Evolutionary conservation across 371 early-diverging fungal species (phyloP), one percentile per base, ranked within the genome.

Genomic region (Circinella minor): DNA sequence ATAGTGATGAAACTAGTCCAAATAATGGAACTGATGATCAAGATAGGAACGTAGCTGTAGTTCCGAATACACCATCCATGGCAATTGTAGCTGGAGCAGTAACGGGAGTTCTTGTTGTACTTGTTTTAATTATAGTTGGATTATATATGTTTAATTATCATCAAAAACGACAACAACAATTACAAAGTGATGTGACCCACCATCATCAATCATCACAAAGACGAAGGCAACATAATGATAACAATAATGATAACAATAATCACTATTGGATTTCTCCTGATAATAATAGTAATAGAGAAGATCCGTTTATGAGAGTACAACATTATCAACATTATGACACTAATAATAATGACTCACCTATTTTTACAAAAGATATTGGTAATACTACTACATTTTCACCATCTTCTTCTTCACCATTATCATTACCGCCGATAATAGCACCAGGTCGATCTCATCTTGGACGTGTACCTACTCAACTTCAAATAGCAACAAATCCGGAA

Each of bases 71-170:
- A 11, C 79, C 78, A 0, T 79, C 82, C 4, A 63, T 76, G 43
- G 79, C 74, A 8, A 79, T 79, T n/a, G 76, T 81, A 67, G 76
- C 80, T 14, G 82, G 82, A 9, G 79, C 82, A 0, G 78, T 81
- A 3, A 80, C 78, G 34, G 80, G 78, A 18, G 75, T 80, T 14
- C 36, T 81, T 1, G 82, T 78, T 20, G 78, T 76, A 6, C 69
- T 81, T 36, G 47, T 82, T 13, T 66, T 80, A 9, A 71, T 82
- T 11, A 61, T 82, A 13, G 69, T 80, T 11, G 77, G 73, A 4
- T 61, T 81, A 17, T 79, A 81, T 66, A 59, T 81, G 47, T 63
- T 77, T 15, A 75, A 77, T 60, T 65, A 69, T 38, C 72, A 77
- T 54, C 75, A 77, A 34, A 57, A 69, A 60, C 48, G 57, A 39